Evolutionary conservation across 345 rosid species (phyloP).

Genomic region (Hirschfeldia incana): DNA sequence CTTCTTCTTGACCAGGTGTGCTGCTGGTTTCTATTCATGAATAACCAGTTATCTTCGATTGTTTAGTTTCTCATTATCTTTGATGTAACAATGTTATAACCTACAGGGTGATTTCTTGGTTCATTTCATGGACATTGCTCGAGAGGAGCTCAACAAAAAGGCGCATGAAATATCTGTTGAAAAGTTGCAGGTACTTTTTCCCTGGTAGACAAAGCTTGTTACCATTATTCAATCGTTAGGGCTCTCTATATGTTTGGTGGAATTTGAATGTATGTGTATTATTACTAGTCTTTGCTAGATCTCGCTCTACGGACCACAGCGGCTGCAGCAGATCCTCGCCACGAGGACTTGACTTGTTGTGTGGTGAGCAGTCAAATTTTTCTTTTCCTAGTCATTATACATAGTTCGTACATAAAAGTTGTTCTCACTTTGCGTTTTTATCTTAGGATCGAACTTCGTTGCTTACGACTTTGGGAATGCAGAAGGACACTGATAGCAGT

Average conservation of each 20-base stretch:
- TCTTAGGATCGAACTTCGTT: constrained; percentile 84
- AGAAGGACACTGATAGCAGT: constrained; percentile 58
- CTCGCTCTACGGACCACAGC: constrained; percentile 93
- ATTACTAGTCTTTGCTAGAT: constrained; percentile 79
- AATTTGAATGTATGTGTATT: constrained; percentile 18
- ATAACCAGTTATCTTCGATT: neutral
- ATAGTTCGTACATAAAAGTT: neutral
- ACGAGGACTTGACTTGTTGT: constrained; percentile 92
- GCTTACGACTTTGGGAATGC: constrained; percentile 69
- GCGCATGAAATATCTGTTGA: constrained; percentile 81
- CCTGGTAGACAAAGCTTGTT: constrained; percentile 6
- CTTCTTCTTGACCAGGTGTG: constrained; percentile 98
- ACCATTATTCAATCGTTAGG: constrained; percentile 6
- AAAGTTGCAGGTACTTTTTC: constrained; percentile 73
- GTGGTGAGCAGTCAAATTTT: constrained; percentile 57
- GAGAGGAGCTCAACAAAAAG: constrained; percentile 85
- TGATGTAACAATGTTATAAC: constrained; percentile 12
- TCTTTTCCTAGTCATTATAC: constrained; percentile 14
- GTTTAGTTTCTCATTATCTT: neutral
- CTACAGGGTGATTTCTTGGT: constrained; percentile 95
- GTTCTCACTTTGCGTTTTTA: constrained; percentile 26
- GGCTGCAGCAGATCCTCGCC: constrained; percentile 96
- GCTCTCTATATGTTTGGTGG: constrained; percentile 7
- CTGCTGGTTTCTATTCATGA: neutral
- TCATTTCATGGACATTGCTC: constrained; percentile 97